Evolutionary conservation across 192 early-diverging fungal species (phyloP).

Genomic region (Dissophora ornata): DNA sequence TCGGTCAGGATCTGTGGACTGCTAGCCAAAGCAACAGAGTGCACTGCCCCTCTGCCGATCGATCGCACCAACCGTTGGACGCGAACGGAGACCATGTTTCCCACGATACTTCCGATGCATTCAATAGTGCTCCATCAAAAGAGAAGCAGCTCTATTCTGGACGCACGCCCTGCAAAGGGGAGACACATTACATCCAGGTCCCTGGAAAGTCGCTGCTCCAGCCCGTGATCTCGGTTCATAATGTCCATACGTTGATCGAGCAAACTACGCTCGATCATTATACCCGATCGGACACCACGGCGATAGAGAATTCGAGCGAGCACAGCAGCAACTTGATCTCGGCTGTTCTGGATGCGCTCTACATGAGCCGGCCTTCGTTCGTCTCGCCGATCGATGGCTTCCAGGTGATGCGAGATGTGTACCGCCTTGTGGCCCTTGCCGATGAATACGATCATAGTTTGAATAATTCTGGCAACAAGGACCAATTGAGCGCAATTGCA

Average conservation of each 20-base stretch:
- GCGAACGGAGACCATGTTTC: neutral
- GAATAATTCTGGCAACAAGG: neutral
- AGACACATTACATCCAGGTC: constrained; percentile 38
- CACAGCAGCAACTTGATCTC: neutral
- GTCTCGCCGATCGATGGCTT: constrained; percentile 43
- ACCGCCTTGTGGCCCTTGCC: constrained; percentile 37
- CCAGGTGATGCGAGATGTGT: constrained; percentile 52
- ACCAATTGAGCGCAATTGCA: constrained; percentile 18
- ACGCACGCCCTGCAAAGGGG: constrained; percentile 40
- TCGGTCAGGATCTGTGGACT: constrained; percentile 40
- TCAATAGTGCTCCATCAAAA: neutral
- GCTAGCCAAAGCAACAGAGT: neutral
- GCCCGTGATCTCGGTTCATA: constrained; percentile 47
- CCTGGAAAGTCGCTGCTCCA: constrained; percentile 5
- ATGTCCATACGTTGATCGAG: constrained; percentile 44
- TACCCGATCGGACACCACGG: neutral
- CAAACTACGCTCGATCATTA: constrained; percentile 19
- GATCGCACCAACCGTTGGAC: neutral
- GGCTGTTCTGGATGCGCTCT: constrained; percentile 26
- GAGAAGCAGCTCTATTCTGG: constrained; percentile 8
- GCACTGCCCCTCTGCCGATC: constrained; percentile 8
- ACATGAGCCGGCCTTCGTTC: constrained; percentile 36
- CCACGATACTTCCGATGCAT: neutral
- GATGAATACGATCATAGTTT: constrained; percentile 11
- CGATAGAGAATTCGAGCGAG: neutral